Evolutionary conservation across 805 yeast species (phyloP).

Genomic region (Maudiozyma turicensis): DNA sequence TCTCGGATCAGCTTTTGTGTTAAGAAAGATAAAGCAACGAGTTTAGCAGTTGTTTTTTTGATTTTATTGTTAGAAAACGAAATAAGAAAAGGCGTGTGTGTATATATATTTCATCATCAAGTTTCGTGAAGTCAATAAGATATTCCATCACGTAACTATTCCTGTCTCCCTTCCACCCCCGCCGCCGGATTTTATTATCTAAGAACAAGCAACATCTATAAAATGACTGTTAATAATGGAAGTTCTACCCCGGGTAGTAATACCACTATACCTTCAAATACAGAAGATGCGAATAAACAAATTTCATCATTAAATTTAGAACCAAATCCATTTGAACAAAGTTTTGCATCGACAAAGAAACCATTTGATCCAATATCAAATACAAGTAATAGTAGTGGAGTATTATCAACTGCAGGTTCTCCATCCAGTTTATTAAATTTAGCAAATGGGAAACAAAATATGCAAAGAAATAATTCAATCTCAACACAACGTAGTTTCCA

Average conservation of each 20-base stretch:
- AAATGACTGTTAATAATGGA: neutral
- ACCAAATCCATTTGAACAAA: slow-evolving; percentile 91
- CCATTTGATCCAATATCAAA: neutral
- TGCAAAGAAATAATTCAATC: neutral
- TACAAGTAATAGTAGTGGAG: neutral
- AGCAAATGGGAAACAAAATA: neutral
- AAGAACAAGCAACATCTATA: no score
- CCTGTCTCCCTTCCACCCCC: no score
- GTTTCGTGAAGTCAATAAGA: no score
- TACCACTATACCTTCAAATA: neutral
- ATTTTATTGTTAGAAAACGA: no score
- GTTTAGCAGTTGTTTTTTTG: no score
- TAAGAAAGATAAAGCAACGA: no score
- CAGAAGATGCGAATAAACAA: neutral
- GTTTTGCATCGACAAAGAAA: slow-evolving; percentile 58
- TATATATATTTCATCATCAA: no score
- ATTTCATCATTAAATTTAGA: slow-evolving; percentile 59
- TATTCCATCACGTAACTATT: no score
- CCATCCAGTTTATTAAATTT: neutral
- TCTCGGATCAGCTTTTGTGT: no score
- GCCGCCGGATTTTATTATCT: no score
- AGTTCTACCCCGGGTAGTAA: neutral
- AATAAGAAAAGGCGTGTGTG: no score
- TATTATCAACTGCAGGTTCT: neutral
- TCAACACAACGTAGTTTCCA: neutral